A percentile compares a stretch with the other conserved stretches of the same genome.
phyloP scores from a whole-genome alignment of 1,139 yeast genomes.

The Barnettozyma hawaiiensis region DNA sequence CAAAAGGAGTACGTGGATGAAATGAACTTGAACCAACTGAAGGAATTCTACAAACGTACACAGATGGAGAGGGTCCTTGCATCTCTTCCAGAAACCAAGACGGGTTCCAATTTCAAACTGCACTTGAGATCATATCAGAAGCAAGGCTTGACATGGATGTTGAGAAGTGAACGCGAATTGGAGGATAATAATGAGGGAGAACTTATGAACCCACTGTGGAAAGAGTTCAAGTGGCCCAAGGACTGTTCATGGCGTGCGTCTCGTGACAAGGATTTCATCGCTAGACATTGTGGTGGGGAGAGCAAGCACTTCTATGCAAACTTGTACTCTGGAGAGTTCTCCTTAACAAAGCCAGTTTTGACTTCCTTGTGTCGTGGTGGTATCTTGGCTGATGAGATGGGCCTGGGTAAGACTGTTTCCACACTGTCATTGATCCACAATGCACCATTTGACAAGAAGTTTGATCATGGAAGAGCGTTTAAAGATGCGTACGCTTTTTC shows the following conservation, averaged over 20 bases:
- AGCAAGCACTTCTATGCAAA: slow-evolving; percentile 62
- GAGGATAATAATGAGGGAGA: slow-evolving; percentile 43
- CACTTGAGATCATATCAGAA: slow-evolving; percentile 73
- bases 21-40: slow-evolving; percentile 66
- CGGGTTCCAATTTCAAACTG: slow-evolving; percentile 56
- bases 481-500: slow-evolving; percentile 49
- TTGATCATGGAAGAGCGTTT: slow-evolving; percentile 5
- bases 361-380: slow-evolving; percentile 69
- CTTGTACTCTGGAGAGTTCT: slow-evolving; percentile 76
- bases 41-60: slow-evolving; percentile 65
- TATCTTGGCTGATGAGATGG: slow-evolving; percentile 96
- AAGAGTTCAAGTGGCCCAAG: slow-evolving; percentile 68
- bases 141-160: slow-evolving; percentile 91
- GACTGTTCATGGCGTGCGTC: slow-evolving; percentile 34
- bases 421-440: slow-evolving; percentile 69
- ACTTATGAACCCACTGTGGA: slow-evolving; percentile 83
- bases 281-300: slow-evolving; percentile 12
- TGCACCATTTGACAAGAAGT: slow-evolving; percentile 44
- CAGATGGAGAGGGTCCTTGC: slow-evolving; percentile 58
- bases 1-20: slow-evolving; percentile 29
- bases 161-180: slow-evolving; percentile 71
- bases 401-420: slow-evolving; percentile 88
- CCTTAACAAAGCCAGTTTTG: slow-evolving; percentile 58
- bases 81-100: slow-evolving; percentile 72
- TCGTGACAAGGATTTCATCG: slow-evolving; percentile 16